A percentile compares a stretch with the other conserved stretches of the same genome.
These are phyloP conservation scores for Kwoniella dendrophila DNA, from an alignment of 768 basidiomycete genomes.

Conservation along the genomic window DNA sequence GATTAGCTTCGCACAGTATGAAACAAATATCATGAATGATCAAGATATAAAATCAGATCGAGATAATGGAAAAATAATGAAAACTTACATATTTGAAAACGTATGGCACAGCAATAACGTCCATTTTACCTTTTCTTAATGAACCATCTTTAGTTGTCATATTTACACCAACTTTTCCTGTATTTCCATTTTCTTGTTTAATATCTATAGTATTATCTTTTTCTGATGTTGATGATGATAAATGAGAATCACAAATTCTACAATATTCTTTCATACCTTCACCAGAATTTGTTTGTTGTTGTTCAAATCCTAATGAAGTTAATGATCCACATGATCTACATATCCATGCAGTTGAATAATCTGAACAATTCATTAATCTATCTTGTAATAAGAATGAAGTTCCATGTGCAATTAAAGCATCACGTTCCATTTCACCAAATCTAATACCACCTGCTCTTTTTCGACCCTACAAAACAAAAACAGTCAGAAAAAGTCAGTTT, in stretches of 20 bases:
- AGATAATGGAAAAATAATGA: no score
- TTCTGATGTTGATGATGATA: neutral
- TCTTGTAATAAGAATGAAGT: conserved; percentile 98
- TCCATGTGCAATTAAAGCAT: conserved; percentile 96
- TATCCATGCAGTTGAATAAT: conserved; percentile 99
- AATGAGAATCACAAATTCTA: conserved; percentile 71
- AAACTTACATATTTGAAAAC: conserved; percentile 53
- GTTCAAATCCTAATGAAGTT: conserved; percentile 94
- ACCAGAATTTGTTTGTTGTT: conserved; percentile 59
- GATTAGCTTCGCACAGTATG: neutral
- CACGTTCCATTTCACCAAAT: conserved; percentile 99
- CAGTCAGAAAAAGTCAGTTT: neutral
- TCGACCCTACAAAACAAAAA: conserved; percentile 67
- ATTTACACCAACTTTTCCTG: conserved; percentile 56
- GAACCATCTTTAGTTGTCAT: conserved; percentile 41
- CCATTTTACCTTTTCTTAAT: conserved; percentile 63
- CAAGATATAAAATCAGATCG: neutral
- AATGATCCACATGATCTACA: conserved; percentile 94
- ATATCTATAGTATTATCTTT: conserved; percentile 61
- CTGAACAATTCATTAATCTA: conserved; percentile 98
- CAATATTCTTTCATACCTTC: conserved; percentile 75
- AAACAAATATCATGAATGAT: neutral
- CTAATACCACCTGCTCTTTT: conserved; percentile 98
- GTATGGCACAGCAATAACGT: conserved; percentile 91
- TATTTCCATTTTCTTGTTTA: conserved; percentile 63